Evolutionary conservation across 768 basidiomycete species (phyloP), one percentile per base, ranked within the genome.

Genomic region (Phlebiopsis flavidoalba): DNA sequence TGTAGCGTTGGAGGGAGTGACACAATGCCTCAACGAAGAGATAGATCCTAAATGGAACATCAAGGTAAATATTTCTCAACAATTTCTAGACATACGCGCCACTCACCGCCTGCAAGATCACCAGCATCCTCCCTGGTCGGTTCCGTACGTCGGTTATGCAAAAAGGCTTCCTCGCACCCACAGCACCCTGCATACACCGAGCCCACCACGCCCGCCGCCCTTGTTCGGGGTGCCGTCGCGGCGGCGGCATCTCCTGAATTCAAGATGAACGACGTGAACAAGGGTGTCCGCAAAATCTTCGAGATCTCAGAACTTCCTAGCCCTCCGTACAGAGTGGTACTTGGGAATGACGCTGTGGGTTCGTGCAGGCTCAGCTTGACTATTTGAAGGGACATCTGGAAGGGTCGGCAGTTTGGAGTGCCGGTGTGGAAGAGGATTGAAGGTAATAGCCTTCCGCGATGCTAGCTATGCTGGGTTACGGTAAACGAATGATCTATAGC

Each of bases 41-140:
- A 54, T 80, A 2, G 77, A 79, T 53, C 79, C 80, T 10, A 67
- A 40, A 31, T 81, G 80, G 80, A 77, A 80, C 57, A 79, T 81
- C 63, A 79, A 76, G 67, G 79, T 49, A 17, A 24, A 17, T 2
- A 8, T 36, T 11, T 55, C 48, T 54, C 2, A 37, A 15, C 5
- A 21, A 19, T 15, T 2, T 19, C 5, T 49, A 19, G 11, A 8
- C 4, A 10, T 43, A 43, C 40, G 3, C 6, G 19, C 19, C 19
- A 49, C 53, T 26, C 8, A 57, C n/a, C n/a, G n/a, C n/a, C 12
- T 10, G 26, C 26, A 51, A 69, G 66, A 51, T 69, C 10, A 64
- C 63, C 8, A 12, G 64, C 60, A 35, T 67, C 57, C 61, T 64
- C 49, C 62, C 64, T 14, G 69, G 69, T 5, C 60, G 48, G 4